These are phyloP conservation scores for Paecilomyces sp. DNA, from an alignment of 2,329 filamentous ascomycete species.

Conservation along the genomic window DNA sequence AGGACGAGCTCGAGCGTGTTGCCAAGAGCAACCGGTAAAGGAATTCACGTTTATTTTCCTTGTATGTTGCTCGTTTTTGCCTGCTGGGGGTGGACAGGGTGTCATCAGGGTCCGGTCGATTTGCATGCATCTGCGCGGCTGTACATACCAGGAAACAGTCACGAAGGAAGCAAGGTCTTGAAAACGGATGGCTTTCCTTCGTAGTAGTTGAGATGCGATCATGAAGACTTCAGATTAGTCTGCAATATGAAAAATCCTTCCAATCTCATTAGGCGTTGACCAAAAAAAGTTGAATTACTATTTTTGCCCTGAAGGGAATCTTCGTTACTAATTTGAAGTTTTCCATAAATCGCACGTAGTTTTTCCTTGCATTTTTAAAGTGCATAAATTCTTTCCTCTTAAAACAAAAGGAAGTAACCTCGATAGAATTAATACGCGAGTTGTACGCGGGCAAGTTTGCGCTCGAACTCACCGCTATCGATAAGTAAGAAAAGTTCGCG, in stretches of 20 bases:
- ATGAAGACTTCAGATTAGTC: constrained; percentile 20
- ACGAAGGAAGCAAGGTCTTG: constrained; percentile 29
- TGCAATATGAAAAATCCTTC: background rate
- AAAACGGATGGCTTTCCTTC: constrained; percentile 32
- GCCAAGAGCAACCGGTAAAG: constrained; percentile 99
- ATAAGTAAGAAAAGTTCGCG: constrained; percentile 1
- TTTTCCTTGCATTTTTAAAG: background rate
- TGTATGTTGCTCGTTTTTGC: constrained; percentile 17
- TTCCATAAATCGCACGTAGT: background rate
- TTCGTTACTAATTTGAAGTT: background rate
- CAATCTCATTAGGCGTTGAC: background rate
- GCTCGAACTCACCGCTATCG: constrained; percentile 3
- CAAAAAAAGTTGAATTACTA: background rate
- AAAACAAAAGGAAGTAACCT: too few species aligned
- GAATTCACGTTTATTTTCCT: constrained; percentile 28
- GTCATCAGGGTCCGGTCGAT: constrained; percentile 34
- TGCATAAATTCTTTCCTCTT: background rate
- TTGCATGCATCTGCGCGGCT: constrained; percentile 35
- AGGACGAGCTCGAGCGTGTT: constrained; percentile 99
- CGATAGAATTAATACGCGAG: background rate
- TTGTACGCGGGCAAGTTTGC: background rate
- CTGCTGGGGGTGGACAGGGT: constrained; percentile 32
- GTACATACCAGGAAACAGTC: constrained; percentile 31
- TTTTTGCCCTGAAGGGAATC: background rate
- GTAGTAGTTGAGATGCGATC: constrained; percentile 36